phyloP scores from a whole-genome alignment of 2,329 filamentous ascomycete genomes.

The Talaromyces pinophilus region DNA sequence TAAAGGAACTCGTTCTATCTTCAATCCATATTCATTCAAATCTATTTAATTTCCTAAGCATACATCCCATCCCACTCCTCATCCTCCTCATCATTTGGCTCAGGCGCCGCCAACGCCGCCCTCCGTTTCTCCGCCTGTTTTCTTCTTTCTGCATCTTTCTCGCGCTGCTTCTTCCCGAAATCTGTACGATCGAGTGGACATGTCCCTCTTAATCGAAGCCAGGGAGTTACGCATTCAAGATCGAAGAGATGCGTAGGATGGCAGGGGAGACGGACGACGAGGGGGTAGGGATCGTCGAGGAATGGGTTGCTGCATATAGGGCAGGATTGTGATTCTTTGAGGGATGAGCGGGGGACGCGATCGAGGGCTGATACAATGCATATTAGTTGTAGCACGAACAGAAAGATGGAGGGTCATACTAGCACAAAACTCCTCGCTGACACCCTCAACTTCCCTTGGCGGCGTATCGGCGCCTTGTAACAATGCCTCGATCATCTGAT shows the following conservation, averaged over 20 bases:
- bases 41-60: slow-evolving; percentile 30
- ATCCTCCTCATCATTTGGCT: slow-evolving; percentile 44
- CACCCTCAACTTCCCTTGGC: slow-evolving; percentile 61
- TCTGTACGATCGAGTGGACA: slow-evolving; percentile 64
- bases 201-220: slow-evolving; percentile 64
- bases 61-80: slow-evolving; percentile 55
- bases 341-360: slow-evolving; percentile 57
- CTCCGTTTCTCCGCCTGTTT: slow-evolving; percentile 51
- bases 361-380: slow-evolving; percentile 51
- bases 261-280: slow-evolving; percentile 64
- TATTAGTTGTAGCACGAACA: background rate
- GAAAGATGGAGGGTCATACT: slow-evolving; percentile 30
- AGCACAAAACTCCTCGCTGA: slow-evolving; percentile 62
- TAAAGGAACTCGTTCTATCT: background rate
- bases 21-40: background rate
- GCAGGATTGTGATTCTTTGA: slow-evolving; percentile 57
- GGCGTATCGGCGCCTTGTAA: slow-evolving; percentile 59
- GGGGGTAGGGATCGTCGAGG: slow-evolving; percentile 63
- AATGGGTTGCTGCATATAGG: slow-evolving; percentile 64
- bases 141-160: slow-evolving; percentile 54
- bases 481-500: slow-evolving; percentile 57
- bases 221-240: slow-evolving; percentile 65
- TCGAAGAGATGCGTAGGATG: slow-evolving; percentile 64
- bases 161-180: slow-evolving; percentile 58
- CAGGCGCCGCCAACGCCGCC: slow-evolving; percentile 25